Evolutionary conservation across 2,329 filamentous ascomycete species (phyloP), one percentile per base, ranked within the genome.

Genomic region (Raffaelea arxii): DNA sequence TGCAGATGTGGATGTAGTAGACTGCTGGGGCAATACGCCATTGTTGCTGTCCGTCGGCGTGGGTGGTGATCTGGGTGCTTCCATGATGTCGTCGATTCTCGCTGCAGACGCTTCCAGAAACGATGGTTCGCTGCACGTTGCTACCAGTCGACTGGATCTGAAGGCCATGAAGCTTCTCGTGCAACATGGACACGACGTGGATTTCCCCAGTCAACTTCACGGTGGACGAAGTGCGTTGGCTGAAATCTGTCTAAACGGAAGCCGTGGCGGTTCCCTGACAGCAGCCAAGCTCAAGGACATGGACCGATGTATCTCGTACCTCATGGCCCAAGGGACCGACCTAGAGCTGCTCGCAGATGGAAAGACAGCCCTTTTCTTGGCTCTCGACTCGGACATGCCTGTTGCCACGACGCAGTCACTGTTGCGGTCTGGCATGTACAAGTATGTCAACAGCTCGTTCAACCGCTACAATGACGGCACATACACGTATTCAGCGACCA

Each of bases 61-160:
- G 2, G 71, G 73, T 0, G 75, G 76, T 14, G 70, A 78, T 0
- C 51, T 75, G 12, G 69, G 72, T 1, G 71, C 71, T 18, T 64
- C 67, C 10, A 74, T 79, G 60, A 72, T 78, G 71, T 64, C 66
- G 2, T 70, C 68, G 44, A 59, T 84, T 1, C 65, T 82, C 5
- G 70, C 70, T 0, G 72, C 75, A 0, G 74, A 76, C 19, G 74
- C 77, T 1, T 70, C 74, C 2, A 69, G 66, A 37, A 78, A 84
- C 48, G 81, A 86, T 49, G 80, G 80, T 0, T 83, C 78, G 2
- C 65, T 86, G 3, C 81, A 85, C 54, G 80, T 82, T 49, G 77
- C 80, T 4, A 74, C 80, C 0, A 67, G 76, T 12, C 70, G 75
- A 41, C 65, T 84, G 19, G 77, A 82, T 51, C 52, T 80, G 0